Conservation (phyloP, 2,329 filamentous ascomycete genomes). For the Daldinia eschscholtzii region DNA sequence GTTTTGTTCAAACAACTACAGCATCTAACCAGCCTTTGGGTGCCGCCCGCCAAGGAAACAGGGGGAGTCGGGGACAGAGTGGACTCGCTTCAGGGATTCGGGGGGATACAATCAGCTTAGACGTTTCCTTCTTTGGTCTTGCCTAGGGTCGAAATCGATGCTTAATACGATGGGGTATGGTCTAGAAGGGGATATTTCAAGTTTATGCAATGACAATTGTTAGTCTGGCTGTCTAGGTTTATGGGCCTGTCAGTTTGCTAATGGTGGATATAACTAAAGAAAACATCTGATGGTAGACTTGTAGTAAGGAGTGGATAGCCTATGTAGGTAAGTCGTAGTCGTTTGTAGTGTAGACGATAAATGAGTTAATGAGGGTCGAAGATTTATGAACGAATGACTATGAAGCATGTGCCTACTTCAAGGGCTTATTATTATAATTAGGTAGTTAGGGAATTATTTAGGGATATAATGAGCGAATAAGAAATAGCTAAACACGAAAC, state of each 20-base stretch:
- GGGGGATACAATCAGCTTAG: constrained; percentile 37
- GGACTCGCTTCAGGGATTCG: constrained; percentile 49
- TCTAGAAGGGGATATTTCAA: constrained; percentile 36
- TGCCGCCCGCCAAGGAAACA: constrained; percentile 38
- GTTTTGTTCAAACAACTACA: constrained; percentile 25
- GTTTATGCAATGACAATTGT: constrained; percentile 39
- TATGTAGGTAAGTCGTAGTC: neutral
- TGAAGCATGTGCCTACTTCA: neutral
- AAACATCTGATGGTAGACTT: constrained; percentile 3
- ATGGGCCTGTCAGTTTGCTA: constrained; percentile 22
- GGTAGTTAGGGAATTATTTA: constrained; percentile 10
- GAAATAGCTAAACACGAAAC: constrained; percentile 21
- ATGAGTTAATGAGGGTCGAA: neutral
- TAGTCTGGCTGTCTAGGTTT: constrained; percentile 22
- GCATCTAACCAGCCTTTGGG: constrained; percentile 33
- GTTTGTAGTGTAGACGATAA: neutral
- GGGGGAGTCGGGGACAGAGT: constrained; percentile 39
- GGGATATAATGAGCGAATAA: constrained; percentile 28
- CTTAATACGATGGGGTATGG: constrained; percentile 34
- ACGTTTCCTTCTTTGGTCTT: constrained; percentile 46
- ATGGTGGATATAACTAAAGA: constrained; percentile 20
- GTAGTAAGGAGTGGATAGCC: constrained; percentile 30
- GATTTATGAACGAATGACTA: constrained; percentile 5
- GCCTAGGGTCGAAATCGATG: constrained; percentile 44
- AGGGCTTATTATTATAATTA: constrained; percentile 1